Base-by-base conservation (phyloP, 1,284 basidiomycete genomes). In the Cryptococcus wingfieldii region DNA sequence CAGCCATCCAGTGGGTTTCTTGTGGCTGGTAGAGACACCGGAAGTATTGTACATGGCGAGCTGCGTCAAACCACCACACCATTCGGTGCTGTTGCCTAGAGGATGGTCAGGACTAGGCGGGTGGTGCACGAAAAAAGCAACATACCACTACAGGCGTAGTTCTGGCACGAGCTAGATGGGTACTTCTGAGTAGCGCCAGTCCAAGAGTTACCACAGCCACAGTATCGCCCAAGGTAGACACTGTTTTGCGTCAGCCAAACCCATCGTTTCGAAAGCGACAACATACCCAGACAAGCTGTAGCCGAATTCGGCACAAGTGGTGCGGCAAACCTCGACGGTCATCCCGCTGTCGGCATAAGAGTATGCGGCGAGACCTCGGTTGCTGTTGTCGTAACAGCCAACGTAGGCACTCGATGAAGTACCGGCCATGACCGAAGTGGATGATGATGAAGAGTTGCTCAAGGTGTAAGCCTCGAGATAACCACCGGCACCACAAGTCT, bases 141-240 rank as follows among this genome's bases (percentile, higher is more conserved):
- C n/a, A 5, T 2, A 34, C 19, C 61, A 46, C 47, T 45, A 38
- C 61, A 62, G 5, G 39, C 47, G 50, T 60, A 54, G 54, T 56
- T 58, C 56, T 64, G 65, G 39, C 53, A 61, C 13, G 49, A 53
- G 28, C 52, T 55, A 4, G 59, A 34, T n/a, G 58, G 56, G 50
- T 52, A 49, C 18, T 58, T 54, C 28, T 50, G 50, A 16, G 49
- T 42, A 23, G 44, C 38, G 9, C 54, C 58, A 25, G 49, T 45
- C 55, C 62, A 59, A n/a, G 50, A 48, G 55, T 65, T 62, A 12
- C 62, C 67, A 53, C 67, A 68, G 18, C 54, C 59, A 46, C 67
- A 68, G 45, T 62, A 59, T 38, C 62, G 63, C 34, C 55, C 43
- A 37, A 48, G 47, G 47, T 64, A 60, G 42, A 61, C 44, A 14